phyloP scores from a whole-genome alignment of 2,329 filamentous ascomycete species.

The Cytospora schulzeri region DNA sequence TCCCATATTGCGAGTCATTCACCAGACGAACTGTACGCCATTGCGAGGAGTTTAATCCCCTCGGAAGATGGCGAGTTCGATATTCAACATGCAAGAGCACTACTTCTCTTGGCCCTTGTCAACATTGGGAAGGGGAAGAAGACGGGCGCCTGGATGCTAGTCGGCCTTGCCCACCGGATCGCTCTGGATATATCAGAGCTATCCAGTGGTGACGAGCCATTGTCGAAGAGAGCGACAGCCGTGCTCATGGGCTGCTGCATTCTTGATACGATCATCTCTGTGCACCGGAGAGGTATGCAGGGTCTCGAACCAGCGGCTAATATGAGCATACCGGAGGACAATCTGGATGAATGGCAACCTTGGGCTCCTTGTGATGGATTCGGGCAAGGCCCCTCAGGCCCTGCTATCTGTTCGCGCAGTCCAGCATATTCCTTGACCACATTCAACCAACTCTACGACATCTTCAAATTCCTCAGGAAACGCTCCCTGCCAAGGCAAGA shows the following conservation, averaged over 20 bases:
- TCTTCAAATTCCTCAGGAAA: slow-evolving; percentile 41
- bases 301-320: slow-evolving; percentile 51
- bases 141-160: slow-evolving; percentile 62
- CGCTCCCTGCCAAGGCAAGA: slow-evolving; percentile 20
- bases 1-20: slow-evolving; percentile 32
- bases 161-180: slow-evolving; percentile 65
- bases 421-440: slow-evolving; percentile 43
- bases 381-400: slow-evolving; percentile 31
- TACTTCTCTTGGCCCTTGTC: slow-evolving; percentile 62
- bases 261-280: slow-evolving; percentile 60
- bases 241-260: slow-evolving; percentile 59
- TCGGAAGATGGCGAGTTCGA: slow-evolving; percentile 51
- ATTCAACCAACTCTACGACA: slow-evolving; percentile 46
- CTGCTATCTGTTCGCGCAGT: slow-evolving; percentile 32
- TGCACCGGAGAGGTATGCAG: slow-evolving; percentile 51
- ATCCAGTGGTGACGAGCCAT: slow-evolving; percentile 22
- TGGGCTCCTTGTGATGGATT: slow-evolving; percentile 59
- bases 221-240: slow-evolving; percentile 33
- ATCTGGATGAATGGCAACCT: slow-evolving; percentile 73
- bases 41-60: slow-evolving; percentile 53
- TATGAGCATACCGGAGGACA: slow-evolving; percentile 61
- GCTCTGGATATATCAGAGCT: slow-evolving; percentile 38
- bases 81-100: slow-evolving; percentile 55
- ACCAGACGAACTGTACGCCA: slow-evolving; percentile 49
- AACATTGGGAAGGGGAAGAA: slow-evolving; percentile 62